Evolutionary conservation across 345 rosid genomes (phyloP), one percentile per base, ranked within the genome.

Genomic region (Brassica juncea): DNA sequence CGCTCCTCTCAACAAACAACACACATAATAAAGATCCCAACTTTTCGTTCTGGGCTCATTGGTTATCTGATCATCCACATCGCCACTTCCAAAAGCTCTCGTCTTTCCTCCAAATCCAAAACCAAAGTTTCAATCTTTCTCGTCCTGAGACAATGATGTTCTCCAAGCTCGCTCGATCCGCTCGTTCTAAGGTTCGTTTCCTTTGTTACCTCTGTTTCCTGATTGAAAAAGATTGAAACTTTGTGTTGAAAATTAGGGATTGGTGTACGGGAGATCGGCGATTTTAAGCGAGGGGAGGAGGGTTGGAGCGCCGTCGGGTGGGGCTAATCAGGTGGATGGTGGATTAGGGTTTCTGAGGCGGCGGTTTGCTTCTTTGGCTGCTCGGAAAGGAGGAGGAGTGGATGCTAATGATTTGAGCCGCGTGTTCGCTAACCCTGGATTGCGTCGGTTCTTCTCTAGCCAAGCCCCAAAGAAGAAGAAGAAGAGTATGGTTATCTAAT

Each of bases 381-480:
- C 86, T 74, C 61, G 34, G 6, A 81, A 86, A 67, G 87, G 75
- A 28, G 87, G 75, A 28, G 59, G 81, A 4, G 58, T 82, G 5
- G 23, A n/a, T 11, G 31, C 79, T 2, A 80, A 65, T 70, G 86
- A 89, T 81, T 85, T 91, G 30, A 87, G 81, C 82, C 82, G 69
- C 37, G 80, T 86, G 76, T 87, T 92, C 49, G 90, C 87, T 19
- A 86, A 89, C 84, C 97, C 92, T 82, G 83, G 86, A 76, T 61
- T 85, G 52, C 81, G 78, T 55, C 86, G 97, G 52, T 77, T 94
- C 73, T 91, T 89, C 86, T 91, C 89, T 72, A 85, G 76, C 55
- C 88, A 91, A 85, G 72, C 82, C 39, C 94, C 97, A 0, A 49
- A 49, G 55, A 49, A 49, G 55, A 92, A 92, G 84, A 87, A 92